A percentile compares a stretch with the other conserved stretches of the same genome.
These are phyloP conservation scores for Nakazawaea laoshanensis DNA, from an alignment of 805 yeast species.

Conservation along the genomic window DNA sequence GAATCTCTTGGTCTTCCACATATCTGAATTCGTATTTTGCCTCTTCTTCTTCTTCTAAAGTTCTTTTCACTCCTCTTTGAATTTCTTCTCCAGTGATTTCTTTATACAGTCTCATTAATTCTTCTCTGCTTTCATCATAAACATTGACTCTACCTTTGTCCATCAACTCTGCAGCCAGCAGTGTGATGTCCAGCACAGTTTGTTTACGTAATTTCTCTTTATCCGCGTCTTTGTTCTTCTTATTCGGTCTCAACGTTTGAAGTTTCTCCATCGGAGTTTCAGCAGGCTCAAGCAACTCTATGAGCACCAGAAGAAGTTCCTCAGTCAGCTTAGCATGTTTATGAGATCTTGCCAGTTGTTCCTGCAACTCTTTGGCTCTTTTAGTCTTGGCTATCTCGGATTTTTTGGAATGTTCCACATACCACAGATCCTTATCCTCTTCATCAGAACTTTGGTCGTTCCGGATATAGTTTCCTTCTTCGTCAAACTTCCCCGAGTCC, in stretches of 20 bases:
- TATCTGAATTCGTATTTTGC: conserved; percentile 35
- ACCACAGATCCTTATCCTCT: conserved; percentile 26
- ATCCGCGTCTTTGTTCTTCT: conserved; percentile 11
- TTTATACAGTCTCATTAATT: conserved; percentile 36
- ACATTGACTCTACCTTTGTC: conserved; percentile 32
- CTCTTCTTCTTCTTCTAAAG: conserved; percentile 16
- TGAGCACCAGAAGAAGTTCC: conserved; percentile 23
- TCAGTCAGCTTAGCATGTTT: conserved; percentile 16
- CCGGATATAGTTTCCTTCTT: conserved; percentile 48
- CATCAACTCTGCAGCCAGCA: conserved; percentile 34
- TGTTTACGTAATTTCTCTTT: conserved; percentile 13
- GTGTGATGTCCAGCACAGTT: conserved; percentile 34
- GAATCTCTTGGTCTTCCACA: conserved; percentile 26
- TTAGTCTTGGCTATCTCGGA: conserved; percentile 18
- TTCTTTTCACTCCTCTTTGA: conserved; percentile 16
- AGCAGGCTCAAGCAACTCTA: conserved; percentile 41
- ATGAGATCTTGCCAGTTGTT: conserved; percentile 21
- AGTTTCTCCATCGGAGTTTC: conserved; percentile 55
- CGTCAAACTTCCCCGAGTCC: conserved; percentile 52
- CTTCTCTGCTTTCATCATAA: conserved; percentile 51
- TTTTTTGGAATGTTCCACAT: conserved; percentile 12
- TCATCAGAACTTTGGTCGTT: conserved; percentile 23
- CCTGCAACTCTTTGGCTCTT: conserved; percentile 15
- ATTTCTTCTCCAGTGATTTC: conserved; percentile 31
- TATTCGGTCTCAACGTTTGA: conserved; percentile 25